Base-by-base conservation (phyloP, 176 grass and related monocot genomes). In the Aegilops sharonensis region DNA sequence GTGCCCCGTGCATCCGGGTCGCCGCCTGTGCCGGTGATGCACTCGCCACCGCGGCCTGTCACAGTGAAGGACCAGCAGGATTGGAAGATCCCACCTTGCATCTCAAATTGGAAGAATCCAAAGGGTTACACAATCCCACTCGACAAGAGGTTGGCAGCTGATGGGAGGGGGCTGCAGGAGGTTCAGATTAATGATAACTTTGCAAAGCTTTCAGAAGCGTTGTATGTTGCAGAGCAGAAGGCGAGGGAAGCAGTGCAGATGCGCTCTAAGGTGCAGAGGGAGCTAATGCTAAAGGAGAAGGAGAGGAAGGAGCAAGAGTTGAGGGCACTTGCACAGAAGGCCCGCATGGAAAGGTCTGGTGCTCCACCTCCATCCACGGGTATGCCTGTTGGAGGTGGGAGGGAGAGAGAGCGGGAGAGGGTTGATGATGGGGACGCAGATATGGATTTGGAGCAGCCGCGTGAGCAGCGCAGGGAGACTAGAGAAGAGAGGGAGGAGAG, bases 171-270 rank as follows among this genome's bases (percentile, higher is more conserved):
- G 25, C 86, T 98, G 78, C 96, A 98, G 78, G 96, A 98, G 76
- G 96, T 98, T 65, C 96, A 98, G 78, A 98, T 98, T 72, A 98
- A 98, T 85, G 96, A 98, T 81, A 95, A 98, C 48, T 98, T 98
- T 77, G 96, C 96, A 30, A 95, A 95, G 88, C 89, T 98, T 45
- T 98, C 96, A 18, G 96, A 98, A 76, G 48, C 93, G 36, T 52
- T 98, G 81, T 98, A 98, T 91, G 96, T 98, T 52, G 93, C 96
- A 1, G 96, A 98, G 85, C 96, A 98, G 91, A 98, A 98, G 88
- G 96, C 96, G 0, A 95, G 96, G 75, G 96, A 98, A 70, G 96
- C 93, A 11, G 96, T 98, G 61, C 91, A 92, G 56, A 95, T 95
- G 93, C 90, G 96, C 73, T 98, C 96, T 59, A 98, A 98, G 88